Conservation (phyloP, 306 rosid species). For the Cucumis cinereus region DNA sequence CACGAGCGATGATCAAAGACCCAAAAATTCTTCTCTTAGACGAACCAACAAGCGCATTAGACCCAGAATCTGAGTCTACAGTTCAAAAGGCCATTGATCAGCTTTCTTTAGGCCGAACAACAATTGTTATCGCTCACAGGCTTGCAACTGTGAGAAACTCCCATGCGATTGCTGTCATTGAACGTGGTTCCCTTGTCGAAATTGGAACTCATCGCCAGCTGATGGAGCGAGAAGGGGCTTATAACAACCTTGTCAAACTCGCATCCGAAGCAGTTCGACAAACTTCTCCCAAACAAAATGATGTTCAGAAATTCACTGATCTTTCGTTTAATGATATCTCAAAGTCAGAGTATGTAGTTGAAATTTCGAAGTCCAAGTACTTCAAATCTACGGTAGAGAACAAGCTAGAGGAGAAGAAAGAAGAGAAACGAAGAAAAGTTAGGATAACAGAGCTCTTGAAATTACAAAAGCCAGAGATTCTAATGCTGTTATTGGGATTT, state of each 20-base stretch:
- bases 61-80: slow-evolving; percentile 60
- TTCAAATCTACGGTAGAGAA: slow-evolving; percentile 17
- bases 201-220: slow-evolving; percentile 68
- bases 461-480: slow-evolving; percentile 54
- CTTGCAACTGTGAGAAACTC: slow-evolving; percentile 66
- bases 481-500: slow-evolving; percentile 43
- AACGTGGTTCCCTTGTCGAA: slow-evolving; percentile 56
- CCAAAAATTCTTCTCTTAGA: slow-evolving; percentile 77
- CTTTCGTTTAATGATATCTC: slow-evolving; percentile 27
- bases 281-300: slow-evolving; percentile 17
- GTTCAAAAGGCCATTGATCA: slow-evolving; percentile 81
- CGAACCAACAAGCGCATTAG: slow-evolving; percentile 91
- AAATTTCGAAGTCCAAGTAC: neutral
- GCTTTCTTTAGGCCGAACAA: slow-evolving; percentile 60
- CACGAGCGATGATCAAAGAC: slow-evolving; percentile 77
- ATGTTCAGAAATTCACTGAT: slow-evolving; percentile 10
- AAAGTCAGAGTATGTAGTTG: slow-evolving; percentile 6
- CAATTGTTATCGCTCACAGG: slow-evolving; percentile 79
- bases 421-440: slow-evolving; percentile 22
- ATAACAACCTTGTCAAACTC: slow-evolving; percentile 63
- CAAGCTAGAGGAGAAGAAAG: slow-evolving; percentile 18
- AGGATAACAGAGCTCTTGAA: slow-evolving; percentile 50
- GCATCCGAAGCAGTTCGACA: slow-evolving; percentile 45
- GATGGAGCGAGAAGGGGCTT: slow-evolving; percentile 53
- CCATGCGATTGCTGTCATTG: slow-evolving; percentile 64